Evolutionary conservation across 2,329 filamentous ascomycete species (phyloP).

Genomic region (Fusarium annulatum): DNA sequence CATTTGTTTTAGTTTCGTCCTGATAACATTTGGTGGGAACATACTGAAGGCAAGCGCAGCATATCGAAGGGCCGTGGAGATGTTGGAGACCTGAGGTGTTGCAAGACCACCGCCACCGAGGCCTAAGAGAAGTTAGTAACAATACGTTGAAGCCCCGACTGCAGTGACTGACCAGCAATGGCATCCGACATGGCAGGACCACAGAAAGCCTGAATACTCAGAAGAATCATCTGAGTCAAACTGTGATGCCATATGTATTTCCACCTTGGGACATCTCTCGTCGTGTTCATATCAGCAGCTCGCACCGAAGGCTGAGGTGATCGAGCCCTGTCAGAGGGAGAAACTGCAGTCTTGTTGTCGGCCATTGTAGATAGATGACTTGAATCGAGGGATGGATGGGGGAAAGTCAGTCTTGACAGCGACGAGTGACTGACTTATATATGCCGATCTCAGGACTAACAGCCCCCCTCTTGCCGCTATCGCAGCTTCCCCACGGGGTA

Average conservation of each 20-base stretch:
- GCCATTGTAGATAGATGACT: neutral
- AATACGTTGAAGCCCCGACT: rapidly evolving
- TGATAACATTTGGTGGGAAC: rapidly evolving
- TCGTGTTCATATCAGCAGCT: neutral
- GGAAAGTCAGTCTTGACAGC: too few species aligned
- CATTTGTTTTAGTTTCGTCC: rapidly evolving
- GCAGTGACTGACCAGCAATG: neutral
- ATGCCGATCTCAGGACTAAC: neutral
- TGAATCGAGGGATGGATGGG: too few species aligned
- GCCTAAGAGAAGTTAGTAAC: neutral
- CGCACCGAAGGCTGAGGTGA: neutral
- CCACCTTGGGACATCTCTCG: neutral
- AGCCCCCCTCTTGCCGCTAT: neutral
- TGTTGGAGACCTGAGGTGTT: constrained; percentile 11
- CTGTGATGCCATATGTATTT: constrained; percentile 19
- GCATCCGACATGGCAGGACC: constrained; percentile 18
- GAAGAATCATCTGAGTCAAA: constrained; percentile 17
- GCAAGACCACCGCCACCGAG: constrained; percentile 16
- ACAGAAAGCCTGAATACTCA: constrained; percentile 15
- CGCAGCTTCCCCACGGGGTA: constrained; percentile 4
- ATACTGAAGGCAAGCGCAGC: constrained; percentile 13
- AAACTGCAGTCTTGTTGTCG: constrained; percentile 5
- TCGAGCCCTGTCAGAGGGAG: neutral
- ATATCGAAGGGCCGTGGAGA: constrained; percentile 3
- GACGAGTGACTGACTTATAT: neutral